Conservation (phyloP, 1,139 yeast species). For the Hansenula lynferdii region DNA sequence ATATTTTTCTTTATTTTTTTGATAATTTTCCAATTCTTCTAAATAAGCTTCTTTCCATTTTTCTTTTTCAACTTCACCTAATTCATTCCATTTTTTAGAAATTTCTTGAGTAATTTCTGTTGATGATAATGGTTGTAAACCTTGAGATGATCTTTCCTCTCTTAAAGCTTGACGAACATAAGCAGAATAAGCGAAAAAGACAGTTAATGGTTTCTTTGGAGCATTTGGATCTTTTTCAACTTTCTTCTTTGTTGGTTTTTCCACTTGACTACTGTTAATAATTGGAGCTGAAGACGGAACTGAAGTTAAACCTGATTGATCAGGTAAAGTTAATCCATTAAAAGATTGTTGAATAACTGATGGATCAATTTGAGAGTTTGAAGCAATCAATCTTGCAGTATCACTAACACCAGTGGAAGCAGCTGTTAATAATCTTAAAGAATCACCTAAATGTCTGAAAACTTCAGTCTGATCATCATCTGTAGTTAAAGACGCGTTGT, state of each 20-base stretch:
- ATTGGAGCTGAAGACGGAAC: conserved; percentile 3
- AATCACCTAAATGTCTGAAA: conserved; percentile 33
- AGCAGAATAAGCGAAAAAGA: conserved; percentile 74
- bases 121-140: conserved; percentile 61
- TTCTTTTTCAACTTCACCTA: conserved; percentile 62
- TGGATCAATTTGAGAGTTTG: conserved; percentile 5
- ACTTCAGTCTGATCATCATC: conserved; percentile 32
- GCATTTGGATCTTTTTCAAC: conserved; percentile 53
- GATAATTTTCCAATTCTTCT: conserved; percentile 59
- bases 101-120: conserved; percentile 76
- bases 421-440: conserved; percentile 25
- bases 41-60: conserved; percentile 75
- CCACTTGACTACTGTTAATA: conserved; percentile 6
- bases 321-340: conserved; percentile 3
- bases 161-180: conserved; percentile 59
- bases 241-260: conserved; percentile 39
- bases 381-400: conserved; percentile 15
- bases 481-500: conserved; percentile 42
- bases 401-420: conserved; percentile 19
- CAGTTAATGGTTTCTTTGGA: conserved; percentile 61
- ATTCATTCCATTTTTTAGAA: conserved; percentile 71
- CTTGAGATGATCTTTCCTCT: conserved; percentile 56
- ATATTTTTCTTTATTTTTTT: conserved; percentile 59
- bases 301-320: conserved; percentile 2
- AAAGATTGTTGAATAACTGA: background rate